Percentiles rank a stretch among this genome's conserved stretches.
phyloP scores from a whole-genome alignment of 306 rosid species.

The Prinsepia uniflora region DNA sequence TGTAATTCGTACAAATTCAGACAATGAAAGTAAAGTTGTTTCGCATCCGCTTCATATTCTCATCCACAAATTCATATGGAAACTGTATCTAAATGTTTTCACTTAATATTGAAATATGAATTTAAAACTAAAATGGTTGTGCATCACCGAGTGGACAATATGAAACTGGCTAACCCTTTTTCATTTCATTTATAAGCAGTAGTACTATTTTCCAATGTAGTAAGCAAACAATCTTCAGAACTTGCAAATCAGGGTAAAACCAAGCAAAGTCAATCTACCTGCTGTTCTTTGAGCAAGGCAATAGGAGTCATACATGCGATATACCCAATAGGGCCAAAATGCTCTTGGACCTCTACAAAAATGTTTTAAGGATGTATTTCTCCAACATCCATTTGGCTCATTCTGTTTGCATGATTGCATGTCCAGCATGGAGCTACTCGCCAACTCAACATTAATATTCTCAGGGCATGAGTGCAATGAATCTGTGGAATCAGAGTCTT shows the following conservation, averaged over 20 bases:
- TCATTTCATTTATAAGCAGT: not conserved
- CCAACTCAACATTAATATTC: conserved; percentile 38
- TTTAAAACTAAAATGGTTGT: not conserved
- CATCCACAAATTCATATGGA: not conserved
- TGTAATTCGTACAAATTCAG: not conserved
- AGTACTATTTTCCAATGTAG: not conserved
- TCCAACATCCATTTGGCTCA: conserved; percentile 29
- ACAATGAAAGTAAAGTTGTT: not conserved
- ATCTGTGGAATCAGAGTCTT: conserved; percentile 40
- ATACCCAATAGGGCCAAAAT: conserved; percentile 85
- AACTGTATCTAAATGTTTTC: not conserved
- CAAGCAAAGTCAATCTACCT: conserved; percentile 50
- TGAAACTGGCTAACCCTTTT: not conserved
- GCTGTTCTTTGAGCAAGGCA: conserved; percentile 78
- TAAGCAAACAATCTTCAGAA: not conserved
- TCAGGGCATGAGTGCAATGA: conserved; percentile 38
- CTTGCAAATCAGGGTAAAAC: not conserved
- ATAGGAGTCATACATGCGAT: conserved; percentile 85
- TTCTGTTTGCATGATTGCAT: conserved; percentile 39
- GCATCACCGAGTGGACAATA: not conserved
- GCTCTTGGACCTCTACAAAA: conserved; percentile 58
- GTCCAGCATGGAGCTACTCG: conserved; percentile 47
- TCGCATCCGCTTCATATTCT: not conserved
- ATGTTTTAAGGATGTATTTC: conserved; percentile 28
- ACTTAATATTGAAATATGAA: not conserved